A percentile compares a stretch with the other conserved stretches of the same genome.
Conservation (phyloP, 306 rosid genomes). For the Dalbergia cochinchinensis region DNA sequence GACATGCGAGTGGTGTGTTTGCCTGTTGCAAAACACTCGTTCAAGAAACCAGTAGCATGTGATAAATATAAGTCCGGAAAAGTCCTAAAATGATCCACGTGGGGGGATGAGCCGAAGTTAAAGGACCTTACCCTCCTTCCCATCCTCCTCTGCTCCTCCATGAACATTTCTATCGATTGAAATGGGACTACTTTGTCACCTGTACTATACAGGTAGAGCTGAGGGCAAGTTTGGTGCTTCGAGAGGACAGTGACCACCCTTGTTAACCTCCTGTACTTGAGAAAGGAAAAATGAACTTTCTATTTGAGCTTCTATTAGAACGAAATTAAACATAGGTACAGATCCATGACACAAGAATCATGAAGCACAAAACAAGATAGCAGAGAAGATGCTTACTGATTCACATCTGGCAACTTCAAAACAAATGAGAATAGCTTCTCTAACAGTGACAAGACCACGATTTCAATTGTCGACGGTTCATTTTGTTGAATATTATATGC, state of each 20-base stretch:
- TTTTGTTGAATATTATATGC: conserved; percentile 52
- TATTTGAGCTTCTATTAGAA: neutral
- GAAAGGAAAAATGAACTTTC: conserved; percentile 5
- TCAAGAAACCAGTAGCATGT: conserved; percentile 59
- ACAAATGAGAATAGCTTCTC: conserved; percentile 72
- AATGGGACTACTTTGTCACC: conserved; percentile 83
- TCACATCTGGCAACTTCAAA: conserved; percentile 68
- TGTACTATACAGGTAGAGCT: conserved; percentile 90
- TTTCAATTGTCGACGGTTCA: conserved; percentile 60
- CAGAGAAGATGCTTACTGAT: conserved; percentile 57
- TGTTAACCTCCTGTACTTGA: conserved; percentile 73
- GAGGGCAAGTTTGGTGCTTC: conserved; percentile 74
- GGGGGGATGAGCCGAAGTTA: conserved; percentile 80
- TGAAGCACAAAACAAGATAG: conserved; percentile 18
- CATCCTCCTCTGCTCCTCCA: conserved; percentile 70
- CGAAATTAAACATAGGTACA: neutral
- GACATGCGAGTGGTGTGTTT: conserved; percentile 11
- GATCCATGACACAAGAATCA: neutral
- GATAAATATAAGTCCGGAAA: conserved; percentile 72
- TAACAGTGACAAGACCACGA: conserved; percentile 56
- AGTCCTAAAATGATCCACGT: conserved; percentile 86
- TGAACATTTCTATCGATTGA: conserved; percentile 69
- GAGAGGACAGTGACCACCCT: conserved; percentile 59
- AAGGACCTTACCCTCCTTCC: conserved; percentile 69
- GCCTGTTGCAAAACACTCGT: conserved; percentile 43